A percentile compares a stretch with the other conserved stretches of the same genome.
These are phyloP conservation scores for Plectosphaerella cucumerina DNA, from an alignment of 2,329 filamentous ascomycete genomes.

Conservation along the genomic window DNA sequence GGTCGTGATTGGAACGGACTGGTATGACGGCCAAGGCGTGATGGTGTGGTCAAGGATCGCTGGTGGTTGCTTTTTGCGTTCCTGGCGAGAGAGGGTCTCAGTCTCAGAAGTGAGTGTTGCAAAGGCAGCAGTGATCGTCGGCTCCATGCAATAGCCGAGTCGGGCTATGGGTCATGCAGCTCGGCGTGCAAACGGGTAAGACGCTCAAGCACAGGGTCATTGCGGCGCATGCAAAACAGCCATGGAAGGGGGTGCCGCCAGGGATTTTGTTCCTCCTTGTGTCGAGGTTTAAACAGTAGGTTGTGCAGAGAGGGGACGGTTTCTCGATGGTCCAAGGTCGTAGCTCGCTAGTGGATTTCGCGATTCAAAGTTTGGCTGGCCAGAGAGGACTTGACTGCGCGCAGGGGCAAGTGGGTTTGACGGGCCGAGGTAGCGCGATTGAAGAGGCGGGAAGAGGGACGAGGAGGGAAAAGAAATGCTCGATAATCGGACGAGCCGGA, in stretches of 20 bases:
- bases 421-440: not conserved
- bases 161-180: not conserved
- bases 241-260: too few relatives aligned
- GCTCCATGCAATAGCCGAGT: not conserved
- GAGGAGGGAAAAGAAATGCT: not conserved
- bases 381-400: too few relatives aligned
- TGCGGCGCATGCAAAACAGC: slow-evolving; percentile 9
- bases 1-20: not conserved
- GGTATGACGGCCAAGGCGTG: not conserved
- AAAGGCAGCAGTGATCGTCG: not conserved
- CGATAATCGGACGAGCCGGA: too few relatives aligned
- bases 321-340: too few relatives aligned
- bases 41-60: not conserved
- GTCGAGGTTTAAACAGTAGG: too few relatives aligned
- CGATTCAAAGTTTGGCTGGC: too few relatives aligned
- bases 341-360: too few relatives aligned
- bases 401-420: too few relatives aligned
- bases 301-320: too few relatives aligned
- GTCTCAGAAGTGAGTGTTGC: not conserved
- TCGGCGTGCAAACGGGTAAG: not conserved
- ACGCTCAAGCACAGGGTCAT: slow-evolving; percentile 10
- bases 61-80: slow-evolving; percentile 1
- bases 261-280: too few relatives aligned
- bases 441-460: not conserved
- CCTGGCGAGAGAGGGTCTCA: not conserved